Conservation (phyloP, 1,284 basidiomycete genomes). For the Thelephora terrestris region DNA sequence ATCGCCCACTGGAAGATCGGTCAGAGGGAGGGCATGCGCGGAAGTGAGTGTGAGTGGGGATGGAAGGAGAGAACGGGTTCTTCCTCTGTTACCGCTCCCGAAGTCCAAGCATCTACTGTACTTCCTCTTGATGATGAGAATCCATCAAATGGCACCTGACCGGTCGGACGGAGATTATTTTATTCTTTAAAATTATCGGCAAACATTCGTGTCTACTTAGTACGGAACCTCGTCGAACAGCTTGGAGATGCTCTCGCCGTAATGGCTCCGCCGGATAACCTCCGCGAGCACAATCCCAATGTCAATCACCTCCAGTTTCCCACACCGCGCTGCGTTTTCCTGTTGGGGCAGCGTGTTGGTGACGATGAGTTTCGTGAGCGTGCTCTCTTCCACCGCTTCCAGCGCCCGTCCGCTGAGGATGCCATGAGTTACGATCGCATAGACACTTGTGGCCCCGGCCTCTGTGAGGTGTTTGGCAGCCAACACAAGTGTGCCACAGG, state of each 20-base stretch:
- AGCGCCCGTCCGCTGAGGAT: slow-evolving; percentile 90
- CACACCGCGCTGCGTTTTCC: slow-evolving; percentile 67
- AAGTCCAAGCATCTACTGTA: not conserved
- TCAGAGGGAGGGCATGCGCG: slow-evolving; percentile 14
- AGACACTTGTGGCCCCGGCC: slow-evolving; percentile 81
- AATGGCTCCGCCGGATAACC: slow-evolving; percentile 88
- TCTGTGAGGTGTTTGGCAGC: slow-evolving; percentile 87
- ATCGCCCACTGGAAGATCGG: slow-evolving; percentile 20
- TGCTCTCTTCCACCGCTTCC: slow-evolving; percentile 57
- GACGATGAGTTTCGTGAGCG: slow-evolving; percentile 91
- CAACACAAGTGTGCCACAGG: slow-evolving; percentile 93
- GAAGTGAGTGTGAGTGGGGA: slow-evolving; percentile 19
- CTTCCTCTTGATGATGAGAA: not conserved
- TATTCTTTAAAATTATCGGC: no score
- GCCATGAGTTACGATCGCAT: slow-evolving; percentile 96
- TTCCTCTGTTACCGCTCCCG: no score
- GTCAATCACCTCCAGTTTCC: slow-evolving; percentile 94
- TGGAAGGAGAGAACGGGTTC: slow-evolving; percentile 8
- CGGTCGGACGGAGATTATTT: no score
- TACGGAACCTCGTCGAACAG: slow-evolving; percentile 81
- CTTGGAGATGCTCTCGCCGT: slow-evolving; percentile 77
- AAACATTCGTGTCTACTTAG: slow-evolving; percentile 32
- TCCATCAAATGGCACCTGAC: not conserved
- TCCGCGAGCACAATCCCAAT: slow-evolving; percentile 93
- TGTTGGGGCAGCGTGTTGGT: slow-evolving; percentile 96